A percentile compares a stretch with the other conserved stretches of the same genome.
Evolutionary conservation across 2,329 filamentous ascomycete genomes (phyloP).

Genomic region (Zasmidium citrigriseum): DNA sequence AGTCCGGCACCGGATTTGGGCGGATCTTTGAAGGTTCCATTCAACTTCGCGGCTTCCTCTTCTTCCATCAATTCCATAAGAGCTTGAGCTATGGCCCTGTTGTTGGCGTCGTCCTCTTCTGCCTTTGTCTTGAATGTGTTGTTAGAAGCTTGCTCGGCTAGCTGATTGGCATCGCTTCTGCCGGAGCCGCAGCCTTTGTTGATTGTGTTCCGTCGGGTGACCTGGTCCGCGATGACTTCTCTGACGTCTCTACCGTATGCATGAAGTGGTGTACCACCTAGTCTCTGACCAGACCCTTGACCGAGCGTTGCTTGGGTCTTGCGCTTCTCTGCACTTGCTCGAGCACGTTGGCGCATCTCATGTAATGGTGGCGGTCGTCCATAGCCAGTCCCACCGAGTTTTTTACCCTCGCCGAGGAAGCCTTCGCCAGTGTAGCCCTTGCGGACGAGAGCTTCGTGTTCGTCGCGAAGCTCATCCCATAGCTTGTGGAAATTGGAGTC

Average conservation of each 20-base stretch:
- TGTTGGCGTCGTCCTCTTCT: slow-evolving; percentile 86
- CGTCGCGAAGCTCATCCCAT: slow-evolving; percentile 87
- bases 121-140: slow-evolving; percentile 81
- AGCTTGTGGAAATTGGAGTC: slow-evolving; percentile 79
- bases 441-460: slow-evolving; percentile 71
- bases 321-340: slow-evolving; percentile 68
- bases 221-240: slow-evolving; percentile 69
- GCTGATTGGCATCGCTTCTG: slow-evolving; percentile 64
- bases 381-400: slow-evolving; percentile 63
- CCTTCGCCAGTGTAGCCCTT: slow-evolving; percentile 92
- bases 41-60: slow-evolving; percentile 58
- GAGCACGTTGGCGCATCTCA: slow-evolving; percentile 74
- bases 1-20: slow-evolving; percentile 53
- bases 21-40: slow-evolving; percentile 58
- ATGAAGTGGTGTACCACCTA: slow-evolving; percentile 64
- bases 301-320: slow-evolving; percentile 47
- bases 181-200: slow-evolving; percentile 70
- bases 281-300: slow-evolving; percentile 66
- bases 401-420: slow-evolving; percentile 74
- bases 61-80: slow-evolving; percentile 85
- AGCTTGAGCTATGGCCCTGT: slow-evolving; percentile 80
- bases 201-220: slow-evolving; percentile 64
- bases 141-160: slow-evolving; percentile 65
- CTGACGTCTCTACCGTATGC: slow-evolving; percentile 68
- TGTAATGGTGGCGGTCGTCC: slow-evolving; percentile 63